A percentile compares a stretch with the other conserved stretches of the same genome.
Evolutionary conservation across 2,329 filamentous ascomycete species (phyloP).

Genomic region (Neurospora crassa): DNA sequence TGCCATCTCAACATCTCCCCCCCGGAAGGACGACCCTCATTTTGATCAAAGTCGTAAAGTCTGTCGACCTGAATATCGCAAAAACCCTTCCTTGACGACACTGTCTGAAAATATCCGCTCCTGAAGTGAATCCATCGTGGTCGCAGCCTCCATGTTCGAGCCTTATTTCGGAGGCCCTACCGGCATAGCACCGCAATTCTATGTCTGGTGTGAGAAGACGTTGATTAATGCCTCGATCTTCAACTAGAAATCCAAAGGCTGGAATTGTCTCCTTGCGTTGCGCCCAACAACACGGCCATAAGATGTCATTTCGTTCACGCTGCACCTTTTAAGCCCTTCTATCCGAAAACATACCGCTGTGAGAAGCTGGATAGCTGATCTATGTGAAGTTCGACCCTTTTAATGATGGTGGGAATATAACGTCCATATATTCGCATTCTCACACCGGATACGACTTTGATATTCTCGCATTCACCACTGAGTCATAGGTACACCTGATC

Average conservation of each 20-base stretch:
- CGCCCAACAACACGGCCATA: not conserved
- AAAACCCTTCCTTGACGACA: not conserved
- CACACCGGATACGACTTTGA: not conserved
- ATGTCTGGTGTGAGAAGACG: not conserved
- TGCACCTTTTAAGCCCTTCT: not conserved
- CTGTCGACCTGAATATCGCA: too few species aligned
- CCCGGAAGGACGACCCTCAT: too few species aligned
- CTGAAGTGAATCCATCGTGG: not conserved
- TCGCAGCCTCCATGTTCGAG: not conserved
- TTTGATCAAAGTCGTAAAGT: too few species aligned
- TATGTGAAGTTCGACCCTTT: not conserved
- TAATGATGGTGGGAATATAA: not conserved
- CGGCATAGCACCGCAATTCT: not conserved
- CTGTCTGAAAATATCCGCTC: not conserved
- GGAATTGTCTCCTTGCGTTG: not conserved
- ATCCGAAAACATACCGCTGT: not conserved
- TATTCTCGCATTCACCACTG: not conserved
- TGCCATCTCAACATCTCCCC: too few species aligned
- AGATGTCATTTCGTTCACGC: not conserved
- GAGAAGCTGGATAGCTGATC: not conserved
- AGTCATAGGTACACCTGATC: not conserved
- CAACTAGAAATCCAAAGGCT: not conserved
- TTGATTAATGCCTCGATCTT: not conserved
- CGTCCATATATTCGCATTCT: not conserved
- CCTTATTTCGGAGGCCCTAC: not conserved